These are phyloP conservation scores for Ogataea chonburiensis DNA, from an alignment of 805 yeast species.

Conservation along the genomic window DNA sequence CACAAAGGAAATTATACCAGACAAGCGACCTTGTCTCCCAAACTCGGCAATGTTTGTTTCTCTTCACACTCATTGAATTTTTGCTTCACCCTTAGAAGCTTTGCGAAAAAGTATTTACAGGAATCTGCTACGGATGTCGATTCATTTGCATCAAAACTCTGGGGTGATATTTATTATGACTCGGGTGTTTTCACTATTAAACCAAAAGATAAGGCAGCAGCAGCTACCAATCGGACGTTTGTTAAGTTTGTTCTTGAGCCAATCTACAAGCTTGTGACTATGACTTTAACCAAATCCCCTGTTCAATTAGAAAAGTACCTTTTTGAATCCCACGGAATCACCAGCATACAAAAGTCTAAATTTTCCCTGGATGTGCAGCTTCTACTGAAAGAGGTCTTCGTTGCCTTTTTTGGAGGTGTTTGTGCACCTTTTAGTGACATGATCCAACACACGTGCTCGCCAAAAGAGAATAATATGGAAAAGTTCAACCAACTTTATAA, in stretches of 20 bases:
- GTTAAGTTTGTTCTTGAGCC: conserved; percentile 71
- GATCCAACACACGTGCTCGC: conserved; percentile 38
- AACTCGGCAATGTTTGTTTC: conserved; percentile 65
- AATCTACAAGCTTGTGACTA: conserved; percentile 68
- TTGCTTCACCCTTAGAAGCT: conserved; percentile 65
- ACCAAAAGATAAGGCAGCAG: conserved; percentile 26
- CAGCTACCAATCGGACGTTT: conserved; percentile 45
- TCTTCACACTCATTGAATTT: conserved; percentile 63
- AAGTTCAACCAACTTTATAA: conserved; percentile 30
- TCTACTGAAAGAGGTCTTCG: conserved; percentile 54
- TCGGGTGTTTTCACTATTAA: conserved; percentile 44
- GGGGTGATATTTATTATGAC: conserved; percentile 74
- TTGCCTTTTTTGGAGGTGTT: conserved; percentile 50
- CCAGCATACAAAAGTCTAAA: conserved; percentile 37
- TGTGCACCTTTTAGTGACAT: conserved; percentile 53
- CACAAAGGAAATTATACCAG: conserved; percentile 30
- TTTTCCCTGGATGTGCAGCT: conserved; percentile 57
- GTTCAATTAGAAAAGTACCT: conserved; percentile 43
- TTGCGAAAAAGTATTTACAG: conserved; percentile 51
- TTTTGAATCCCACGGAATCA: conserved; percentile 47
- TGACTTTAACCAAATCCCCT: conserved; percentile 53
- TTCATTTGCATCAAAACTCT: conserved; percentile 55
- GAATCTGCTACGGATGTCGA: conserved; percentile 28
- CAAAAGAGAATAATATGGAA: conserved; percentile 33
- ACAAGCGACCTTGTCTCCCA: conserved; percentile 52